Evolutionary conservation across 75 land plant genomes (phyloP), one percentile per base, ranked within the genome.

Genomic region (Ceratopteris richardii): DNA sequence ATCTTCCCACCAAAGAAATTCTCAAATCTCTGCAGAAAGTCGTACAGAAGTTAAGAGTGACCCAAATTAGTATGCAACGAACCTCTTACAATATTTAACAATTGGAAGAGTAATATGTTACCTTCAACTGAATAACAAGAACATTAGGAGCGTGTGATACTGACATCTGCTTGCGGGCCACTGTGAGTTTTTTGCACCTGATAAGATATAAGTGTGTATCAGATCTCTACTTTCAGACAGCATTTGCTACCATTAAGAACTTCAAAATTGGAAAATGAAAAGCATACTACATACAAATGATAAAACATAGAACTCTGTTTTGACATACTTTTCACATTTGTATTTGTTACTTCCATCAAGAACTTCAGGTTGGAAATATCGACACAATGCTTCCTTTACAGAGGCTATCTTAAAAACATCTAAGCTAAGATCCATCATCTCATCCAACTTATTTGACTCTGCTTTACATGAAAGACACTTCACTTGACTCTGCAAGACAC

Each of bases 51-150:
- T n/a, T n/a, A n/a, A n/a, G n/a, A n/a, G n/a, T n/a, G n/a, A n/a
- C n/a, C n/a, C n/a, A n/a, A n/a, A n/a, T n/a, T n/a, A n/a, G n/a
- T n/a, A n/a, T n/a, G n/a, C n/a, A n/a, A n/a, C n/a, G n/a, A n/a
- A n/a, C n/a, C n/a, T n/a, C n/a, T n/a, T n/a, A n/a, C n/a, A n/a
- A n/a, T n/a, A n/a, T n/a, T n/a, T n/a, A n/a, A 28, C 21, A 61
- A 61, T 13, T 31, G 36, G 33, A 22, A 21, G 33, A 56, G 40
- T 22, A 56, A 21, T 52, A 61, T 26, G 17, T 17, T 26, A 93
- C 98, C 98, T 95, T 95, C 44, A 95, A 71, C 27, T 95, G 97
- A 41, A 95, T 80, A 2, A 95, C 99, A 53, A 95, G 92, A 5
- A 95, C 87, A 73, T 95, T 95, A 0, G 99, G 99, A 10, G 99